Conservation (phyloP, 768 basidiomycete species). For the Auriscalpium microsporum region DNA sequence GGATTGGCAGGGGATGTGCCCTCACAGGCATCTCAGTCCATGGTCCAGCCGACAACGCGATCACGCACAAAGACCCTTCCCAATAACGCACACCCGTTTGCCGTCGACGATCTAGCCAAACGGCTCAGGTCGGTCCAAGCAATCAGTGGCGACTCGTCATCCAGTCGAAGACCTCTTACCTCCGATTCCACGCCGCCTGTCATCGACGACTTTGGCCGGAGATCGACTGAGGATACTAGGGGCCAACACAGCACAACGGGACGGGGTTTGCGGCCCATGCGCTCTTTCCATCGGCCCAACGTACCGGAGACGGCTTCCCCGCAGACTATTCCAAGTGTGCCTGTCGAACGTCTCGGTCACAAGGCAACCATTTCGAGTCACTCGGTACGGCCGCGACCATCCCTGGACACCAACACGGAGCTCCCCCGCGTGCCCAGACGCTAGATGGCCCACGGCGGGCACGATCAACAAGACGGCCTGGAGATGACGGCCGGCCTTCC, state of each 20-base stretch:
- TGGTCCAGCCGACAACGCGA: background rate
- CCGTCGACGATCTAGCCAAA: constrained; percentile 12
- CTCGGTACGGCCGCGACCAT: constrained; percentile 20
- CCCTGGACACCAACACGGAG: constrained; percentile 20
- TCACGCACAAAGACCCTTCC: constrained; percentile 13
- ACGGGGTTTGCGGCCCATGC: constrained; percentile 35
- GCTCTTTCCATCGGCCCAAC: constrained; percentile 53
- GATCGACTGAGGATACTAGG: constrained; percentile 15
- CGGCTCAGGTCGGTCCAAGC: constrained; percentile 11
- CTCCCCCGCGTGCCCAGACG: background rate
- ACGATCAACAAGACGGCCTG: constrained; percentile 12
- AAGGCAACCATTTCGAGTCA: constrained; percentile 12
- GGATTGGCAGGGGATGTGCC: too few species aligned
- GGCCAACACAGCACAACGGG: constrained; percentile 1
- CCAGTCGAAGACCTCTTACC: background rate
- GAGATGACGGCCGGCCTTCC: constrained; percentile 19
- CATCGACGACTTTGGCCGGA: constrained; percentile 12
- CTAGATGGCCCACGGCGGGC: background rate
- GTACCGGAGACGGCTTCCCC: constrained; percentile 22
- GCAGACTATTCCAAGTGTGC: background rate
- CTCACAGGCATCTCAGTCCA: background rate
- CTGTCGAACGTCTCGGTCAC: constrained; percentile 2
- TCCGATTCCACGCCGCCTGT: background rate
- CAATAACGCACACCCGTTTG: constrained; percentile 5
- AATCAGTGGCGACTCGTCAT: background rate